phyloP scores from a whole-genome alignment of 2,329 filamentous ascomycete genomes.

The Venturia effusa region DNA sequence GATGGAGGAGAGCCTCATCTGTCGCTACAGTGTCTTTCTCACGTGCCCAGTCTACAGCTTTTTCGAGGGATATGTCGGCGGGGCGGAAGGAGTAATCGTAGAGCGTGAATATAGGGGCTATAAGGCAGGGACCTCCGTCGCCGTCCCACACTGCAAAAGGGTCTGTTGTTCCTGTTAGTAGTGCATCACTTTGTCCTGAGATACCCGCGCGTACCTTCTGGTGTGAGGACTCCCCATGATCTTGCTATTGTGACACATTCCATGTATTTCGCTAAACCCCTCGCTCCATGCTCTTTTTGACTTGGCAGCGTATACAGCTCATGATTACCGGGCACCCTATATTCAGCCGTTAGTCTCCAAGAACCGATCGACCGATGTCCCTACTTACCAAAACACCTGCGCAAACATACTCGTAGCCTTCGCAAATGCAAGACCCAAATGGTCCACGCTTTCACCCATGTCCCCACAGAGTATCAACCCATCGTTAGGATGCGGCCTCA shows the following conservation, averaged over 20 bases:
- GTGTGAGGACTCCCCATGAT: constrained; percentile 41
- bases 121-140: constrained; percentile 36
- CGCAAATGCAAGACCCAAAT: constrained; percentile 25
- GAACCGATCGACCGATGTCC: constrained; percentile 33
- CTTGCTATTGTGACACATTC: constrained; percentile 44
- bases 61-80: constrained; percentile 34
- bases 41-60: constrained; percentile 35
- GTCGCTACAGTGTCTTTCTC: constrained; percentile 36
- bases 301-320: constrained; percentile 44
- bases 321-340: constrained; percentile 41
- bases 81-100: constrained; percentile 51
- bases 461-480: constrained; percentile 36
- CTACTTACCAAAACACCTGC: constrained; percentile 40
- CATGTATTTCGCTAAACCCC: constrained; percentile 44
- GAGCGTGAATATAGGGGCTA: constrained; percentile 47
- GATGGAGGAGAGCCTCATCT: constrained; percentile 34
- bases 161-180: constrained; percentile 30
- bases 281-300: constrained; percentile 22
- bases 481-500: constrained; percentile 29
- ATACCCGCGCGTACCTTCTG: constrained; percentile 16
- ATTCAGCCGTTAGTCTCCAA: constrained; percentile 37
- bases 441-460: constrained; percentile 25
- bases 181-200: neutral
- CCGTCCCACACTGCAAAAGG: constrained; percentile 44
- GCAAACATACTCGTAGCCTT: constrained; percentile 32